phyloP scores from a whole-genome alignment of 768 basidiomycete genomes.

The Agrocybe praecox region DNA sequence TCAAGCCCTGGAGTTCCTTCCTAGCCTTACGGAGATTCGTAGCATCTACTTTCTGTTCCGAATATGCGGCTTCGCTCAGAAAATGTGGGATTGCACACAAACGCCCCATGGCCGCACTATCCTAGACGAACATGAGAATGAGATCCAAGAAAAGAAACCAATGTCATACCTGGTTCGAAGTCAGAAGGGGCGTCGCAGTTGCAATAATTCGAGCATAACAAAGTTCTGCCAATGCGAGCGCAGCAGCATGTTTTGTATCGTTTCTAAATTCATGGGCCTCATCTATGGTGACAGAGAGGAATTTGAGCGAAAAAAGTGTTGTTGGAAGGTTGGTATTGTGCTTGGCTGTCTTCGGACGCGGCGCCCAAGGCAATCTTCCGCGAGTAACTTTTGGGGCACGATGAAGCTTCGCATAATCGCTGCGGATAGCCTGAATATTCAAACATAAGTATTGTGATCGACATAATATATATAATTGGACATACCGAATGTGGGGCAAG shows the following conservation, averaged over 20 bases:
- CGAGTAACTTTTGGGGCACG: background rate
- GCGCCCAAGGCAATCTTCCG: slow-evolving; percentile 18
- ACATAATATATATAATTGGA: background rate
- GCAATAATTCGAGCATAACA: slow-evolving; percentile 11
- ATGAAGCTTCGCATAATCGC: slow-evolving; percentile 18
- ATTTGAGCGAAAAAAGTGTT: slow-evolving; percentile 16
- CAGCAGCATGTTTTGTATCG: slow-evolving; percentile 11
- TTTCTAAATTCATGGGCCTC: slow-evolving; percentile 23
- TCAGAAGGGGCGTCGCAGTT: slow-evolving; percentile 30
- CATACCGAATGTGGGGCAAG: slow-evolving; percentile 25
- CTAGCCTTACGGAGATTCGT: background rate
- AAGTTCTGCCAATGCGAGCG: slow-evolving; percentile 6
- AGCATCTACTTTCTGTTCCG: slow-evolving; percentile 22
- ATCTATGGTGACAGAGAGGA: slow-evolving; percentile 15
- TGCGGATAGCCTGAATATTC: no score
- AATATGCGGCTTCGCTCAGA: slow-evolving; percentile 11
- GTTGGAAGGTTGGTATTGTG: background rate
- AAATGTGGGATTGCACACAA: slow-evolving; percentile 27
- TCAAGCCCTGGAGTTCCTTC: no score
- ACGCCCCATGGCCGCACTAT: slow-evolving; percentile 25
- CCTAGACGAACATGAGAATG: slow-evolving; percentile 12
- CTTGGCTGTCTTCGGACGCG: background rate
- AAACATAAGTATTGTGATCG: background rate
- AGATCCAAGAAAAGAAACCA: no score
- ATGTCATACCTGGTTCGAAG: slow-evolving; percentile 17